Base-by-base conservation (phyloP, 352 stramenopile genomes). In the Phytophthora hibernalis region DNA sequence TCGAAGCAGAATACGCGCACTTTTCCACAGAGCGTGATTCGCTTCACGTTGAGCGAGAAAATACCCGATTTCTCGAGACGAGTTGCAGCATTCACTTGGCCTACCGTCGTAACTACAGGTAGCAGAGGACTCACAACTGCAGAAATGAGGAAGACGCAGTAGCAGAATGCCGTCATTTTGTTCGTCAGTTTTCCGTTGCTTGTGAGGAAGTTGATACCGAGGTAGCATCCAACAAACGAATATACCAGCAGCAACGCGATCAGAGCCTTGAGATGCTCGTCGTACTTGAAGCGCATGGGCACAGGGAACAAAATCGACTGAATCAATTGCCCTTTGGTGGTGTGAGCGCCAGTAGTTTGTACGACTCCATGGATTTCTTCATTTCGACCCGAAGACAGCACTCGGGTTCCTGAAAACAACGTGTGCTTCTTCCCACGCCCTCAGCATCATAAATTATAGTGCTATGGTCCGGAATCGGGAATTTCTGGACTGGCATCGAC, bases 271-370 rank as follows among this genome's bases (percentile, higher is more conserved):
- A 97, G 70, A 61, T 97, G 85, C 15, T 87, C 74, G 60, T 96
- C 86, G 66, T 94, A 96, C 58, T 97, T 93, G 75, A 97, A 96
- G 15, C 86, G 71, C 68, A 95, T 84, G 18, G 77, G 80, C 2
- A 89, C 56, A 2, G 87, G 90, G 35, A 85, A 95, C 24, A 96
- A 54, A 51, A 97, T 91, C 9, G 84, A 82, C 42, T 83, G 72
- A 22, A 97, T 74, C 21, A 96, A 57, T 68, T 95, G 65, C 16
- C 89, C 88, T 28, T 88, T 89, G 0, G 74, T 79, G 2, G 87
- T 96, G 35, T 87, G 82, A 11, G 87, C 87, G 4, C 83, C 83
- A 21, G 88, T 96, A 8, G 76, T 72, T 20, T 80, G 69, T 9
- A 94, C 87, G 18, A 95, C 71, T 0, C 82, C 88, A 22, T 85